Base-by-base conservation (phyloP, 2,329 filamentous ascomycete species). In the Diaporthe amygdali region DNA sequence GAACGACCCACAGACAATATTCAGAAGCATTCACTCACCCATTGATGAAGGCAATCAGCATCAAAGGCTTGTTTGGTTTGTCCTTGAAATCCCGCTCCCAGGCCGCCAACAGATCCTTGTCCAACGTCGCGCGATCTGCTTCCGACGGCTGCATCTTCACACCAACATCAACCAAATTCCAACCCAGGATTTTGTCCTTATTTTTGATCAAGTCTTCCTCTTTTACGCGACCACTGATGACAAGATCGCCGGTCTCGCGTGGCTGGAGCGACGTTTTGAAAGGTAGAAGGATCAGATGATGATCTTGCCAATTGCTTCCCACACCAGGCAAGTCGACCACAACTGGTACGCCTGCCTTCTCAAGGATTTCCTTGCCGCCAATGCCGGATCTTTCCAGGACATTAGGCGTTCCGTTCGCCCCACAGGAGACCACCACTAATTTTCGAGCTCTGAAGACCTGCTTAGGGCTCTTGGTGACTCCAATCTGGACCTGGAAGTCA, bases 361-460 rank as follows among this genome's bases (percentile, higher is more conserved):
- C 72, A 17, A 84, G 77, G 14, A 90, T 79, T 2, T 85, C 81
- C 0, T 83, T 79, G 54, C 83, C 82, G n/a, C 89, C 90, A 1
- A 93, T 76, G 9, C 91, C 91, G 0, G 90, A 92, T 25, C 90
- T 82, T 76, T 92, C 89, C 0, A 93, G 84, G 1, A 92, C 83
- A 0, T 80, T 78, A 0, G 89, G 88, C 0, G 88, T 88, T 2
- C 86, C 86, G 7, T 85, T 81, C 0, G 88, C 84, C 14, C 89
- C 89, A 5, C 83, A 82, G 1, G 83, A 81, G 0, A 85, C 74
- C 5, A 86, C 76, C 5, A 92, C 88, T 25, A 90, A 79, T 78
- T 88, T 90, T 8, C 83, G 82, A 3, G 90, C 89, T 54, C 80
- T 83, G 22, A 91, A 79, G 0, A 76, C 79, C 32, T 78, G 77